These are phyloP conservation scores for Claviceps humidiphila DNA, from an alignment of 2,329 filamentous ascomycete species.

Conservation along the genomic window DNA sequence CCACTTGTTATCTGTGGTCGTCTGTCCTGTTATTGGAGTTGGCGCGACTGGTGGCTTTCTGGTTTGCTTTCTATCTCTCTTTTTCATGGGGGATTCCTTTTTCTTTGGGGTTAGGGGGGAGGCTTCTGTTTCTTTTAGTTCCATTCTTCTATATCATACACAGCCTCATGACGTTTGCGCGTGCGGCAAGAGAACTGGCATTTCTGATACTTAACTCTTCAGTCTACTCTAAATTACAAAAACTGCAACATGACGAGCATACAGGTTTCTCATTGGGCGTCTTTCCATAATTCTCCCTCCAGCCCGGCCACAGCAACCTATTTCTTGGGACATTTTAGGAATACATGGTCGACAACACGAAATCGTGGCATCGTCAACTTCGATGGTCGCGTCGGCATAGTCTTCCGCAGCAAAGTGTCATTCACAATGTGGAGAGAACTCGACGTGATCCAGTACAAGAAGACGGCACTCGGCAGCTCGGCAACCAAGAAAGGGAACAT, in stretches of 20 bases:
- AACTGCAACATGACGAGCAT: too few relatives aligned
- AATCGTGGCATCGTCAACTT: slow-evolving; percentile 7
- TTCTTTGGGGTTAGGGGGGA: background rate
- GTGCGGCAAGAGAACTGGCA: slow-evolving; percentile 6
- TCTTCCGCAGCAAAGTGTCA: slow-evolving; percentile 14
- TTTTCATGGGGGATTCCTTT: background rate
- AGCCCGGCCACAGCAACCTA: too few relatives aligned
- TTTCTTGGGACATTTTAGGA: too few relatives aligned
- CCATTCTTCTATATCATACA: background rate
- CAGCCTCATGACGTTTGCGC: slow-evolving; percentile 3
- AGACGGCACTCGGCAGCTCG: slow-evolving; percentile 26
- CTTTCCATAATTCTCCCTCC: too few relatives aligned
- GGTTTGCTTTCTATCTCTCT: background rate
- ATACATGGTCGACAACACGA: too few relatives aligned
- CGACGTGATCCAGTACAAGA: slow-evolving; percentile 27
- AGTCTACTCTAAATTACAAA: background rate
- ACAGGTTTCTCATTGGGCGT: too few relatives aligned
- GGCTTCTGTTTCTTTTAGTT: background rate
- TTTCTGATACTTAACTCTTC: slow-evolving; percentile 7
- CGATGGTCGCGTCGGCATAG: slow-evolving; percentile 9
- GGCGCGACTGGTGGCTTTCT: slow-evolving; percentile 4
- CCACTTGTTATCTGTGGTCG: background rate
- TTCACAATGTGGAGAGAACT: slow-evolving; percentile 23
- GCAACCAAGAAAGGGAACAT: slow-evolving; percentile 20
- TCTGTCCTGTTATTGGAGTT: background rate